Evolutionary conservation across 352 stramenopile species (phyloP).

Genomic region (Phytophthora multivora): DNA sequence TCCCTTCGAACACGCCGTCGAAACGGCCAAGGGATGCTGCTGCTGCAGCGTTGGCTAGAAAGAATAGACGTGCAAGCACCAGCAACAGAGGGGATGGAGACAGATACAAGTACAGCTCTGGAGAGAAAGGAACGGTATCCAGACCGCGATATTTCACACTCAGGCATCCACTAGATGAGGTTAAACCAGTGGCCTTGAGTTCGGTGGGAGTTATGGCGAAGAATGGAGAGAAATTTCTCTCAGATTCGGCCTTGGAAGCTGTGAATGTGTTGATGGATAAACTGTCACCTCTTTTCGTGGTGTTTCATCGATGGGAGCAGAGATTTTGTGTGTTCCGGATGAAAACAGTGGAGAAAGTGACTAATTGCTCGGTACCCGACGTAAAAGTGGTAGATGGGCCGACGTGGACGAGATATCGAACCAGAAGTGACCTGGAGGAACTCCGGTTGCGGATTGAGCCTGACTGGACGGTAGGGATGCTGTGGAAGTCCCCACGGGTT

Average conservation of each 20-base stretch:
- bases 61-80: conserved; percentile 40
- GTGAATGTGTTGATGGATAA: conserved; percentile 40
- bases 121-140: conserved; percentile 11
- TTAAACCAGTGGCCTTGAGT: conserved; percentile 64
- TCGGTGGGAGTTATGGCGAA: background rate
- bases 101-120: conserved; percentile 34
- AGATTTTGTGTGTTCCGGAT: conserved; percentile 62
- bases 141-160: conserved; percentile 78
- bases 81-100: conserved; percentile 44
- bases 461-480: conserved; percentile 38
- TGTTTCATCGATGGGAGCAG: conserved; percentile 52
- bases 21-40: conserved; percentile 37
- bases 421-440: conserved; percentile 36
- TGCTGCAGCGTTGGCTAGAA: conserved; percentile 30
- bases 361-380: conserved; percentile 5
- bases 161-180: conserved; percentile 72
- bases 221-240: conserved; percentile 38
- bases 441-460: conserved; percentile 45
- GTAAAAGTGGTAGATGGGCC: conserved; percentile 47
- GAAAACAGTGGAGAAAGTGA: conserved; percentile 10
- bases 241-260: conserved; percentile 57
- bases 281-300: conserved; percentile 41
- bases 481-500: conserved; percentile 42
- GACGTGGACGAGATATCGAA: conserved; percentile 45
- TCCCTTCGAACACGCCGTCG: conserved; percentile 26